Base-by-base conservation (phyloP, 2,329 filamentous ascomycete species). In the Diplocarpon mali region DNA sequence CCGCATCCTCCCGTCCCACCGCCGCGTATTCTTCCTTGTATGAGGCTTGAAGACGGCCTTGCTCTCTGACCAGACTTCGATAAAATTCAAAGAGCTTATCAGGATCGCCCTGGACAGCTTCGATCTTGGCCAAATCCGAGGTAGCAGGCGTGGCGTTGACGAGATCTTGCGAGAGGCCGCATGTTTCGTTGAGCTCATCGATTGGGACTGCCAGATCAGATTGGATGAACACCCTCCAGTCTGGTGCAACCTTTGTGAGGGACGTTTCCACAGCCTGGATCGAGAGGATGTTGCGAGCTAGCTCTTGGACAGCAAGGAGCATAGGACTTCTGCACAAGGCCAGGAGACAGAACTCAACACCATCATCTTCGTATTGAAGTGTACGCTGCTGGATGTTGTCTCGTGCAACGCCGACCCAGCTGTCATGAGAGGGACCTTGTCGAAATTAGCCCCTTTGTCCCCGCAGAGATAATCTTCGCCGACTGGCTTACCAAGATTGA, bases 311-410 rank as follows among this genome's bases (percentile, higher is more conserved):
- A 14, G 59, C 49, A 8, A 42, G 48, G 8, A 43, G 59, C 1
- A 83, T 62, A 0, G 85, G 80, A 46, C 81, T 83, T 46, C 75
- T 73, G 50, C 82, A 83, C 2, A 95, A 66, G 17, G 85, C 80
- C 39, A 94, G 70, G 31, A 94, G 75, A 51, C 78, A 88, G 65
- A 87, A 93, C n/a, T 80, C 74, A 27, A 85, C 71, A 10, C 71
- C 76, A 29, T 76, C 76, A 28, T 76, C 78, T 50, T 76, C 75
- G 51, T 82, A 79, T 48, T 76, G 71, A 8, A 70, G 64, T 73
- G 93, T 90, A 36, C 83, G 75, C 1, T 69, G 67, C 41, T 77
- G 65, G 43, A 95, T 81, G 8, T 80, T 73, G 0, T 76, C 73
- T 41, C 71, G 72, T 1, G 79, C 83, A 6, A 81, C 62, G 1